These are phyloP conservation scores for Cyclotella kingstonii DNA, from an alignment of 108 stramenopile species.

Conservation along the genomic window DNA sequence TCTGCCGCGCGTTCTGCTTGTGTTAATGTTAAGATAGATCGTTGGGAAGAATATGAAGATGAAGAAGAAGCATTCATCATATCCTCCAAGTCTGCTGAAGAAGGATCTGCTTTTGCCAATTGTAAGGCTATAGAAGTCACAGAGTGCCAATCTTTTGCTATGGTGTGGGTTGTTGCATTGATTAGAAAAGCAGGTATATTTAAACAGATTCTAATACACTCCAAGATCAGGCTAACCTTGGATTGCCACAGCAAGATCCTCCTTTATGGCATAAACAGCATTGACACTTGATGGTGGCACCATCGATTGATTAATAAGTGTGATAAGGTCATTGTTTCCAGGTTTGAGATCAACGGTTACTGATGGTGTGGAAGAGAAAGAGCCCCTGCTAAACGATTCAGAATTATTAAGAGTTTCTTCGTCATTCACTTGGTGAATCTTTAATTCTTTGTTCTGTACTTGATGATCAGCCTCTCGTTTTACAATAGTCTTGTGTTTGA, in stretches of 20 bases:
- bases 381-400: too few relatives aligned
- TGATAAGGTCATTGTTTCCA: too few relatives aligned
- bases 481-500: too few relatives aligned
- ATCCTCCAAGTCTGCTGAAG: neutral
- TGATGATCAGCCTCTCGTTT: too few relatives aligned
- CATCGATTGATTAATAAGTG: too few relatives aligned
- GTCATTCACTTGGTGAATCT: too few relatives aligned
- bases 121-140: constrained; percentile 4
- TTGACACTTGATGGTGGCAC: neutral
- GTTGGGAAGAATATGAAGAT: neutral
- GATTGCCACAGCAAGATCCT: constrained; percentile 2
- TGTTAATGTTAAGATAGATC: neutral
- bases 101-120: constrained; percentile 1
- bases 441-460: too few relatives aligned
- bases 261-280: constrained; percentile 2
- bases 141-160: constrained; percentile 13
- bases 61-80: constrained; percentile 6
- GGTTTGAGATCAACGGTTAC: too few relatives aligned
- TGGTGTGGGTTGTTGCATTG: neutral
- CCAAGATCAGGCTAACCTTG: neutral
- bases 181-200: neutral
- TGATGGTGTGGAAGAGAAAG: too few relatives aligned
- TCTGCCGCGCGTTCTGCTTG: neutral
- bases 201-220: neutral
- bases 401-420: too few relatives aligned